Conservation (phyloP, 2,329 filamentous ascomycete species). For the Sclerotinia nivalis region DNA sequence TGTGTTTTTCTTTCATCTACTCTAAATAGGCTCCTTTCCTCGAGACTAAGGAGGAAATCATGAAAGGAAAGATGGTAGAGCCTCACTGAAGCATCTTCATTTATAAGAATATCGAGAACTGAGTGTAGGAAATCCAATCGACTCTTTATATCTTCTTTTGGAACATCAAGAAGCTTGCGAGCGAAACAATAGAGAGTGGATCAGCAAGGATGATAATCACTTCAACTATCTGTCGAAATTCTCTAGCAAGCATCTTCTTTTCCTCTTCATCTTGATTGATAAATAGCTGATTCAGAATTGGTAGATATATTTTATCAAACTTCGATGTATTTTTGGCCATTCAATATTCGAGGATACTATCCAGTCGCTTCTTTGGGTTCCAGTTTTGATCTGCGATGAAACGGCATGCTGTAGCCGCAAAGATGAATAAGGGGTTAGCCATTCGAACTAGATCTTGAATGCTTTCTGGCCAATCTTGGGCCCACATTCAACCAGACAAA, state of each 20-base stretch:
- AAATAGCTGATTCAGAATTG: slow-evolving; percentile 17
- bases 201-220: not conserved
- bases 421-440: slow-evolving; percentile 43
- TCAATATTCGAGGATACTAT: slow-evolving; percentile 6
- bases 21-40: too few species aligned
- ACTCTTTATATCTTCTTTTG: too few species aligned
- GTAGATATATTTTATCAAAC: slow-evolving; percentile 11
- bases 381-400: slow-evolving; percentile 25
- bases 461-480: slow-evolving; percentile 6
- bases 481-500: too few species aligned
- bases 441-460: slow-evolving; percentile 34
- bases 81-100: not conserved
- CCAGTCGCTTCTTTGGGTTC: slow-evolving; percentile 16
- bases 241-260: not conserved
- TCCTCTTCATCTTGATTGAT: not conserved
- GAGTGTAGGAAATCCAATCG: too few species aligned
- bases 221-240: slow-evolving; percentile 17
- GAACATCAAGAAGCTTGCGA: not conserved
- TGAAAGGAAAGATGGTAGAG: too few species aligned
- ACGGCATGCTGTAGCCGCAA: slow-evolving; percentile 37
- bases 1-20: too few species aligned
- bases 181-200: too few species aligned
- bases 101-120: not conserved
- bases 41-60: too few species aligned
- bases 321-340: not conserved